A percentile compares a stretch with the other conserved stretches of the same genome.
Evolutionary conservation across 1,139 yeast species (phyloP).

Genomic region (Zhuliangozyma parablackwelliae): DNA sequence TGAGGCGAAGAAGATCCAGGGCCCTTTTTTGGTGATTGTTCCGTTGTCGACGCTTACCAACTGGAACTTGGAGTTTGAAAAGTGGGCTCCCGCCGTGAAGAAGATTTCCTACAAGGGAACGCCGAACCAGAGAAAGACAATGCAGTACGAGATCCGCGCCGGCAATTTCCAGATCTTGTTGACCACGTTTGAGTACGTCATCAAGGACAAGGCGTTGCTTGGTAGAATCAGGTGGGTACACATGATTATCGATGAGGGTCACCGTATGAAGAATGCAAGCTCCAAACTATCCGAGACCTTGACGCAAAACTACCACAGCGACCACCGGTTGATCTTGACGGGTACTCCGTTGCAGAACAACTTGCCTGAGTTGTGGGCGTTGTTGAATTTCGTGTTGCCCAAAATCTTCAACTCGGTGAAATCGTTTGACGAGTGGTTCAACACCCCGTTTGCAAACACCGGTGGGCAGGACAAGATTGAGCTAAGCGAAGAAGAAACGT

Average conservation of each 20-base stretch:
- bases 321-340: conserved; percentile 73
- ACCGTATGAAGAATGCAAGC: conserved; percentile 77
- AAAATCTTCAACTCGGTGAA: conserved; percentile 79
- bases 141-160: conserved; percentile 56
- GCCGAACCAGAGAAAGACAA: conserved; percentile 61
- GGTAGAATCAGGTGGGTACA: conserved; percentile 74
- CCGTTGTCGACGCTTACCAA: conserved; percentile 81
- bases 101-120: conserved; percentile 73
- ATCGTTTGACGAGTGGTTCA: conserved; percentile 86
- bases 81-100: conserved; percentile 77
- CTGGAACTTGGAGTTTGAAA: conserved; percentile 81
- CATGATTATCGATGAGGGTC: conserved; percentile 89
- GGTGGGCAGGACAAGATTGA: conserved; percentile 80
- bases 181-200: conserved; percentile 77
- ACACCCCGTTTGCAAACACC: conserved; percentile 78
- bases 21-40: conserved; percentile 76
- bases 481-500: conserved; percentile 86
- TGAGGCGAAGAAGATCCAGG: conserved; percentile 69
- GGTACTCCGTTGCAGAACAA: conserved; percentile 88
- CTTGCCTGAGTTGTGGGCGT: conserved; percentile 82
- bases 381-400: conserved; percentile 72
- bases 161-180: conserved; percentile 74
- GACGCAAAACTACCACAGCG: conserved; percentile 68
- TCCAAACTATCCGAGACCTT: conserved; percentile 71
- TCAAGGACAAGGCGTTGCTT: conserved; percentile 66